Conservation (phyloP, 768 basidiomycete genomes). For the Termitomyces sp. region DNA sequence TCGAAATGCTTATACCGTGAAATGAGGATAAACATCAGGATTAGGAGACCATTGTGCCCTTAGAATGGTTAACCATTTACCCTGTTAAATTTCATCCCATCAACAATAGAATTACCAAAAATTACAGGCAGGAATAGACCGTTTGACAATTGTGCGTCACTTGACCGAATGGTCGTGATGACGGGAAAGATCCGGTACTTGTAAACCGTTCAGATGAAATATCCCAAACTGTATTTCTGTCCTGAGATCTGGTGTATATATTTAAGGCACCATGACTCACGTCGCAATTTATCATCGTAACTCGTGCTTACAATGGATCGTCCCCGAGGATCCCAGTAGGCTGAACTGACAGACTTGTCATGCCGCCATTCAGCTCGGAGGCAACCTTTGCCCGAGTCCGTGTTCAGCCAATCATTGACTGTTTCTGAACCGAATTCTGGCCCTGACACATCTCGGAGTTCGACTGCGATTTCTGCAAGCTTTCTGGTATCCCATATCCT, state of each 20-base stretch:
- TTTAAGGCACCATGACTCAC: conserved; percentile 37
- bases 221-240: conserved; percentile 64
- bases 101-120: neutral
- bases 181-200: conserved; percentile 45
- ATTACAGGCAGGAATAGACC: conserved; percentile 31
- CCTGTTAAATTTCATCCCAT: conserved; percentile 35
- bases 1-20: conserved; percentile 50
- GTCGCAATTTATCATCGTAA: conserved; percentile 72
- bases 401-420: conserved; percentile 44
- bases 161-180: conserved; percentile 57
- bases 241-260: neutral
- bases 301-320: conserved; percentile 77
- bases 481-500: conserved; percentile 84
- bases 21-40: conserved; percentile 77
- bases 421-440: conserved; percentile 33
- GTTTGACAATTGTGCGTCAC: conserved; percentile 79
- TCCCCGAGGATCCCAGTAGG: conserved; percentile 83
- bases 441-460: conserved; percentile 22
- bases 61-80: conserved; percentile 76
- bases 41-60: conserved; percentile 78
- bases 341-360: conserved; percentile 74
- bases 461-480: conserved; percentile 38
- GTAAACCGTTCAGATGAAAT: conserved; percentile 47
- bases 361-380: conserved; percentile 67
- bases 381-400: conserved; percentile 46